Percentiles rank a stretch among this genome's conserved stretches.
Evolutionary conservation across 192 early-diverging fungal species (phyloP).

Genomic region (Spizellomyces punctatus): DNA sequence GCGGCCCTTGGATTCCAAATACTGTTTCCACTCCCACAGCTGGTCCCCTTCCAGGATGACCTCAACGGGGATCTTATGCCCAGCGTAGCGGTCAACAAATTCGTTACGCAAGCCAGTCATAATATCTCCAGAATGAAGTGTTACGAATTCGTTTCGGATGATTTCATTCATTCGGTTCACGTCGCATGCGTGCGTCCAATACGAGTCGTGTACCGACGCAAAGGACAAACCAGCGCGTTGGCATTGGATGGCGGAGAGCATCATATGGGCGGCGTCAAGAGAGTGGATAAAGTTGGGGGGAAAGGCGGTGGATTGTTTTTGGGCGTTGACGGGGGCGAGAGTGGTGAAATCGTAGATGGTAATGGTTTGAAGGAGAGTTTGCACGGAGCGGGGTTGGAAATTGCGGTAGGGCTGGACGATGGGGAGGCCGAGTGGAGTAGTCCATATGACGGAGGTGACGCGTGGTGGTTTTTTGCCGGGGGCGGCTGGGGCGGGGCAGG

Average conservation of each 20-base stretch:
- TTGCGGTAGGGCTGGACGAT: conserved; percentile 97
- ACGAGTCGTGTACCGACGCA: conserved; percentile 96
- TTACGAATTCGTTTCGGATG: conserved; percentile 88
- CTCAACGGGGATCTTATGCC: conserved; percentile 66
- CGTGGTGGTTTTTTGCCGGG: conserved; percentile 20
- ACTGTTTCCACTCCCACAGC: conserved; percentile 26
- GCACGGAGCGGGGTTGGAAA: conserved; percentile 58
- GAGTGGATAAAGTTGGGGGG: conserved; percentile 99
- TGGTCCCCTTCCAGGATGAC: conserved; percentile 41
- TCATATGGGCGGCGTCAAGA: conserved; percentile 96
- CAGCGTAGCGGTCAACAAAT: conserved; percentile 77
- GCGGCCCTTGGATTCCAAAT: conserved; percentile 26
- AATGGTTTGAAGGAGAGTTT: conserved; percentile 81
- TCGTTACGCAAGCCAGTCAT: conserved; percentile 83
- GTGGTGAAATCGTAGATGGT: conserved; percentile 69
- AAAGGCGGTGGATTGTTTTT: conserved; percentile 94
- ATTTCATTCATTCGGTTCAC: conserved; percentile 83
- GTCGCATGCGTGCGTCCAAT: conserved; percentile 96
- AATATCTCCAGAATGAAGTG: conserved; percentile 79
- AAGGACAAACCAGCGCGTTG: conserved; percentile 77
- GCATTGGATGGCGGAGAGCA: conserved; percentile 88
- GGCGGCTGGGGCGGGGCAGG: background rate
- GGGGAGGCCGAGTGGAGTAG: conserved; percentile 90
- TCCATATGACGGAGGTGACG: conserved; percentile 95
- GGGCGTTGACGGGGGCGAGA: conserved; percentile 79